Conservation (phyloP, 345 rosid genomes). For the Euphorbia tirucalli region DNA sequence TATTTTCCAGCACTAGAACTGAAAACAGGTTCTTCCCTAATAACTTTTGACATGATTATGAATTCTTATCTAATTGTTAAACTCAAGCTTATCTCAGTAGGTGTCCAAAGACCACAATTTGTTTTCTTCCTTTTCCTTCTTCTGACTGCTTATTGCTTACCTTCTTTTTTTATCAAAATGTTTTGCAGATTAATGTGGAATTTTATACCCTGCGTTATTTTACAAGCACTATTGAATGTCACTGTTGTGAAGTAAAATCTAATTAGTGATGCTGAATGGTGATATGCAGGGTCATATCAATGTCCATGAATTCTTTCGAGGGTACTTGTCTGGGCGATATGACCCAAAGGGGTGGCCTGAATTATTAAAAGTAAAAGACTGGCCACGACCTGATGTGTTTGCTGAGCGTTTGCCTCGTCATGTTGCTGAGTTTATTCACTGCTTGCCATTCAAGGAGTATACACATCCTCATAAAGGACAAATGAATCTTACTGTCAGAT, state of each 20-base stretch:
- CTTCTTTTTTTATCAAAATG: too few relatives aligned
- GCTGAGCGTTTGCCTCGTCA: slow-evolving; percentile 64
- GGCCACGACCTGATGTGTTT: slow-evolving; percentile 70
- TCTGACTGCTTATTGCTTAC: neutral
- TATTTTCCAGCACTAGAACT: too few relatives aligned
- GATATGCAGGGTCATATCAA: slow-evolving; percentile 49
- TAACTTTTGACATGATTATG: neutral
- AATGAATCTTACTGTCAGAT: slow-evolving; percentile 16
- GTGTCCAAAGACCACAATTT: too few relatives aligned
- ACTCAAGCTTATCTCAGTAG: too few relatives aligned
- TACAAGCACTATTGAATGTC: neutral
- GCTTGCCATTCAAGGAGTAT: too few relatives aligned
- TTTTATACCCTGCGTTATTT: neutral
- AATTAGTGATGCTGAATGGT: neutral
- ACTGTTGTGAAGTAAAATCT: neutral
- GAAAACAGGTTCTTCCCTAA: neutral
- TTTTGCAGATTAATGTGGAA: too few relatives aligned
- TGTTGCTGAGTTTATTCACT: slow-evolving; percentile 21
- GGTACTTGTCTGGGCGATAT: slow-evolving; percentile 41
- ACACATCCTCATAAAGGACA: too few relatives aligned
- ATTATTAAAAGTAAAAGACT: slow-evolving; percentile 68
- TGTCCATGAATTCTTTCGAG: slow-evolving; percentile 54
- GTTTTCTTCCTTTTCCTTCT: neutral
- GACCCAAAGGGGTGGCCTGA: slow-evolving; percentile 50
- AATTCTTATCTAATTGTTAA: too few relatives aligned